Percentiles rank a stretch among this genome's conserved stretches.
Conservation (phyloP, 495 filamentous ascomycete species). For the Aspergillus ellipticus region DNA sequence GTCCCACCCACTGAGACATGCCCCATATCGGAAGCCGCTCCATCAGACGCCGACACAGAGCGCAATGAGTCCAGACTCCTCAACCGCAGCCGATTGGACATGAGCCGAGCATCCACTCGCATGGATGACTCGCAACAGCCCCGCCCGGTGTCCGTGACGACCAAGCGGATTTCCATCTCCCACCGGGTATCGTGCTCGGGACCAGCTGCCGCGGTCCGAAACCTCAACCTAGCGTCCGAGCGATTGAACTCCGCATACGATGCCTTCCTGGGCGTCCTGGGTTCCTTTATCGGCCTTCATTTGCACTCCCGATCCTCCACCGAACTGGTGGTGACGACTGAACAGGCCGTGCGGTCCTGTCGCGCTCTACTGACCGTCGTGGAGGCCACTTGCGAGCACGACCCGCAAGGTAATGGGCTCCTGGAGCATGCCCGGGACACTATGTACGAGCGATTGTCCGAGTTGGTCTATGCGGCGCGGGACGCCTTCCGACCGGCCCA, state of each 20-base stretch:
- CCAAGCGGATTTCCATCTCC: slow-evolving; percentile 53
- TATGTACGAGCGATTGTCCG: slow-evolving; percentile 76
- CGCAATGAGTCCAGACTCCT: slow-evolving; percentile 35
- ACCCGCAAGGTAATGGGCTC: slow-evolving; percentile 56
- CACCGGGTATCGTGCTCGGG: slow-evolving; percentile 53
- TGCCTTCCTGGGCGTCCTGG: slow-evolving; percentile 79
- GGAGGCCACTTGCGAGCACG: slow-evolving; percentile 79
- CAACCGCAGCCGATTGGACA: slow-evolving; percentile 36
- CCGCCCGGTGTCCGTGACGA: slow-evolving; percentile 33
- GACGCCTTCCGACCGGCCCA: slow-evolving; percentile 66
- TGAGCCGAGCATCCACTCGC: slow-evolving; percentile 37
- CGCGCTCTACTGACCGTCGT: slow-evolving; percentile 72
- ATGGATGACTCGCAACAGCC: slow-evolving; percentile 32
- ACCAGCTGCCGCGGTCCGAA: slow-evolving; percentile 40
- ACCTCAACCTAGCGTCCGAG: slow-evolving; percentile 56
- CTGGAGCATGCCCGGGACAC: slow-evolving; percentile 67
- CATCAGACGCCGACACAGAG: slow-evolving; percentile 24
- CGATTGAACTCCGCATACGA: slow-evolving; percentile 77
- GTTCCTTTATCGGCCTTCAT: slow-evolving; percentile 87
- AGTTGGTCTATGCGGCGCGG: slow-evolving; percentile 74
- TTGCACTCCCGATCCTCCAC: slow-evolving; percentile 83
- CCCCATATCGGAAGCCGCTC: slow-evolving; percentile 9
- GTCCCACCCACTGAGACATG: slow-evolving; percentile 62
- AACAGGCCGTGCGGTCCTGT: slow-evolving; percentile 78
- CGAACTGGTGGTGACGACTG: slow-evolving; percentile 70